phyloP scores from a whole-genome alignment of 2,329 filamentous ascomycete genomes.

The Verruconis gallopava region DNA sequence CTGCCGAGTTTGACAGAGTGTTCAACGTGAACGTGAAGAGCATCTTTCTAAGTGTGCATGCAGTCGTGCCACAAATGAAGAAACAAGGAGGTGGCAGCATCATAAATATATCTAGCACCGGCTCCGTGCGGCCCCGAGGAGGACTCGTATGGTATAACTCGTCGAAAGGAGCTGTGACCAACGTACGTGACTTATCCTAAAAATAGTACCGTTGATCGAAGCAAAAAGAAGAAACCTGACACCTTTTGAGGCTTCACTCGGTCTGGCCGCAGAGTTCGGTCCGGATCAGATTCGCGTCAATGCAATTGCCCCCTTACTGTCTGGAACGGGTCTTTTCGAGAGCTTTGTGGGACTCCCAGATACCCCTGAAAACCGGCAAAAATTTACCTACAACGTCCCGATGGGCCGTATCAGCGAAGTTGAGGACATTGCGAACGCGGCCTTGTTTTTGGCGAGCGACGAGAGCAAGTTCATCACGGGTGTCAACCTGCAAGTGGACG shows the following conservation, averaged over 20 bases:
- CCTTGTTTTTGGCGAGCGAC: slow-evolving; percentile 43
- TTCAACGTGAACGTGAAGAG: slow-evolving; percentile 59
- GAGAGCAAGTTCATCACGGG: slow-evolving; percentile 50
- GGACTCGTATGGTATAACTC: slow-evolving; percentile 59
- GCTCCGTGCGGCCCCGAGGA: slow-evolving; percentile 46
- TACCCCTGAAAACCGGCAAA: slow-evolving; percentile 41
- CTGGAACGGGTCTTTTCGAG: slow-evolving; percentile 49
- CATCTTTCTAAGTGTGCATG: slow-evolving; percentile 47
- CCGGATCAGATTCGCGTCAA: slow-evolving; percentile 62
- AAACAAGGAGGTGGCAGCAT: slow-evolving; percentile 46
- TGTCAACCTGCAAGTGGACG: slow-evolving; percentile 30
- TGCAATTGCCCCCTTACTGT: slow-evolving; percentile 55
- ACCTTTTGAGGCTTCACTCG: slow-evolving; percentile 45
- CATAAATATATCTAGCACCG: slow-evolving; percentile 54
- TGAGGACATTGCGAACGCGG: slow-evolving; percentile 46
- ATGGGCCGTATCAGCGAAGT: slow-evolving; percentile 47
- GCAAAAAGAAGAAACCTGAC: not conserved
- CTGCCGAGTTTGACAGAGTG: slow-evolving; percentile 52
- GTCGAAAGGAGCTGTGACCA: slow-evolving; percentile 52
- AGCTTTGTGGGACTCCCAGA: slow-evolving; percentile 48
- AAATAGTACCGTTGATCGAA: not conserved
- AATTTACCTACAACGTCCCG: slow-evolving; percentile 43
- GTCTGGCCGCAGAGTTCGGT: slow-evolving; percentile 61
- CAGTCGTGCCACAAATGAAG: slow-evolving; percentile 49
- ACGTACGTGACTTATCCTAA: slow-evolving; percentile 28